Conservation (phyloP, 768 basidiomycete genomes). For the Collybiopsis luxurians region DNA sequence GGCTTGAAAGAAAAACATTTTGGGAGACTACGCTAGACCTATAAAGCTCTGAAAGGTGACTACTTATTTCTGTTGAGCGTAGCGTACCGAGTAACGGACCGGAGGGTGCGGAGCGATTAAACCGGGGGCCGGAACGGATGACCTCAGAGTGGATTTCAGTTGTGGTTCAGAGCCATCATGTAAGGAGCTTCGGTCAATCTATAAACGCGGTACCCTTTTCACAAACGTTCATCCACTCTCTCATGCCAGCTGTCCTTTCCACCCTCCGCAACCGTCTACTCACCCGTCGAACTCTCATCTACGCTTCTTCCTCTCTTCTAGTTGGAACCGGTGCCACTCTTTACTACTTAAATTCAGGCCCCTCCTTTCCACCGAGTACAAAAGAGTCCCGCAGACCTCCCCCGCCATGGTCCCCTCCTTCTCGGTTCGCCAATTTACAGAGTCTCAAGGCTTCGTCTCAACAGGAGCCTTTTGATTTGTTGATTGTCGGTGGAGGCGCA, state of each 20-base stretch:
- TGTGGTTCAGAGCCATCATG: background rate
- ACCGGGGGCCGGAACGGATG: background rate
- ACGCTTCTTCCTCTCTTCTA: background rate
- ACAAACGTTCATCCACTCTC: slow-evolving; percentile 1
- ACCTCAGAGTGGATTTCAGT: background rate
- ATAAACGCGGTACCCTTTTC: background rate
- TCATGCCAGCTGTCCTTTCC: slow-evolving; percentile 2
- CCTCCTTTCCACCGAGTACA: slow-evolving; percentile 61
- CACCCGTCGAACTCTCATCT: slow-evolving; percentile 1
- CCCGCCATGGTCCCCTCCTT: slow-evolving; percentile 76
- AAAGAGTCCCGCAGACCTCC: slow-evolving; percentile 69
- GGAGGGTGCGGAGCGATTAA: background rate
- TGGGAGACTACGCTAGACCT: too few species aligned
- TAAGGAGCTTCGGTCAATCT: background rate
- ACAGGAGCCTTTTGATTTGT: slow-evolving; percentile 67
- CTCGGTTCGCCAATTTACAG: slow-evolving; percentile 62
- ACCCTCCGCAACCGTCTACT: slow-evolving; percentile 3
- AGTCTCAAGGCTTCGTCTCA: slow-evolving; percentile 47
- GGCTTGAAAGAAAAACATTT: too few species aligned
- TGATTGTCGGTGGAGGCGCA: slow-evolving; percentile 92
- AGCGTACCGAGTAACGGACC: background rate
- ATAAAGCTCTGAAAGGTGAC: too few species aligned
- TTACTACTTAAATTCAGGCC: slow-evolving; percentile 73
- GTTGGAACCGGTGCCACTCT: slow-evolving; percentile 58
- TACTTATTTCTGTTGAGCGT: too few species aligned